Evolutionary conservation across 352 stramenopile species (phyloP).

Genomic region (Phytophthora pinifolia): DNA sequence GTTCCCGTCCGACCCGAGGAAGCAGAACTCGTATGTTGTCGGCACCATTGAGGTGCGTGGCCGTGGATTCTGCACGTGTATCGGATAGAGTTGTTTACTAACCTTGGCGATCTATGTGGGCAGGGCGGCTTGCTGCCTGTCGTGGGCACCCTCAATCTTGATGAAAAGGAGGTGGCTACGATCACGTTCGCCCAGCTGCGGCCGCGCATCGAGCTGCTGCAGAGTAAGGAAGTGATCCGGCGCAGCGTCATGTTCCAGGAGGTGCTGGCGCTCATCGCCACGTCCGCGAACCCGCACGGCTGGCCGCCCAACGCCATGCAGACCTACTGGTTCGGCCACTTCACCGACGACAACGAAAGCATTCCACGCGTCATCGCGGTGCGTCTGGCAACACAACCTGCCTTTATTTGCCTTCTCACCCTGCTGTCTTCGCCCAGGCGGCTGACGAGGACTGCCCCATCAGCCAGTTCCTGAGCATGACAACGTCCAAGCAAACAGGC

Average conservation of each 20-base stretch:
- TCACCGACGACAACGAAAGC: slow-evolving; percentile 38
- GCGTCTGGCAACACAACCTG: slow-evolving; percentile 3
- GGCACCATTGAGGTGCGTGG: slow-evolving; percentile 55
- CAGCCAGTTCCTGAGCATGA: slow-evolving; percentile 67
- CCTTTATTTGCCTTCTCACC: background rate
- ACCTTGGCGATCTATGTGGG: background rate
- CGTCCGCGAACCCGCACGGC: slow-evolving; percentile 57
- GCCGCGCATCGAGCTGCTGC: slow-evolving; percentile 64
- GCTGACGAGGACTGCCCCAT: slow-evolving; percentile 46
- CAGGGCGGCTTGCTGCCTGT: slow-evolving; percentile 61
- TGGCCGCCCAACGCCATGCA: slow-evolving; percentile 66
- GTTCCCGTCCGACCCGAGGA: slow-evolving; percentile 60
- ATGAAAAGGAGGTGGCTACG: slow-evolving; percentile 51
- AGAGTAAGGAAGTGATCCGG: slow-evolving; percentile 63
- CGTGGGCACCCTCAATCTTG: slow-evolving; percentile 63
- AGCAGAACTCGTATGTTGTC: slow-evolving; percentile 80
- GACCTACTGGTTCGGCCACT: slow-evolving; percentile 81
- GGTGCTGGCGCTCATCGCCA: slow-evolving; percentile 59
- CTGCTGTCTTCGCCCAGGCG: slow-evolving; percentile 22
- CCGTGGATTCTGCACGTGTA: background rate
- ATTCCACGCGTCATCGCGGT: slow-evolving; percentile 51
- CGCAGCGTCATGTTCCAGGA: slow-evolving; percentile 80
- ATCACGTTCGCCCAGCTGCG: slow-evolving; percentile 70
- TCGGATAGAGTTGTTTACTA: slow-evolving; percentile 2
- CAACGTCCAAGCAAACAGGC: slow-evolving; percentile 61